Conservation (phyloP, 768 basidiomycete genomes). For the Leccinum longicurvipes region DNA sequence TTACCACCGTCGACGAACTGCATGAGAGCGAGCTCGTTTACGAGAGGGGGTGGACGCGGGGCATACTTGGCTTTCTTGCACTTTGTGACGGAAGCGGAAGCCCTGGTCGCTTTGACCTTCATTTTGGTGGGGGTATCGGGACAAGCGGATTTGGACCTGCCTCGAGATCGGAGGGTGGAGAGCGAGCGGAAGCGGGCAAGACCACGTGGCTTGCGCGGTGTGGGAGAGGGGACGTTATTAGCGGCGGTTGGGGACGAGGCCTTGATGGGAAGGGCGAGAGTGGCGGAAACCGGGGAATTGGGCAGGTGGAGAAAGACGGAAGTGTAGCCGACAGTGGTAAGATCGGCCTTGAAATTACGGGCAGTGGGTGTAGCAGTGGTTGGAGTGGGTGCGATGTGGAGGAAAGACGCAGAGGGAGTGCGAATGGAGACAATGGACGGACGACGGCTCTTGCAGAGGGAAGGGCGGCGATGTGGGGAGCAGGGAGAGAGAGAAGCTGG, state of each 20-base stretch:
- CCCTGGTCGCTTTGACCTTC: slow-evolving; percentile 13
- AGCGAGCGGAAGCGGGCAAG: slow-evolving; percentile 52
- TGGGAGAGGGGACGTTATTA: slow-evolving; percentile 10
- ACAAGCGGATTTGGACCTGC: slow-evolving; percentile 36
- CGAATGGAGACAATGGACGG: slow-evolving; percentile 39
- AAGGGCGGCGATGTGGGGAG: slow-evolving; percentile 37
- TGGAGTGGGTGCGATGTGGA: slow-evolving; percentile 42
- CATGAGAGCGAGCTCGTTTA: slow-evolving; percentile 65
- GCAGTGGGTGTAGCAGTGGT: slow-evolving; percentile 42
- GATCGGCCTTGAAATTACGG: slow-evolving; percentile 49
- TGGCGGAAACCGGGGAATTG: slow-evolving; percentile 39
- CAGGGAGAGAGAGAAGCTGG: slow-evolving; percentile 44
- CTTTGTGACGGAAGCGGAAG: slow-evolving; percentile 38
- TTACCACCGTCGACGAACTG: too few species aligned
- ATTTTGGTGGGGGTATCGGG: slow-evolving; percentile 26
- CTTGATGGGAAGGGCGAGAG: slow-evolving; percentile 9
- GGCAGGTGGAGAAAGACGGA: slow-evolving; percentile 61
- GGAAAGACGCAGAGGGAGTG: slow-evolving; percentile 45
- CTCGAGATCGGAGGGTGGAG: slow-evolving; percentile 41
- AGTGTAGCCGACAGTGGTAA: slow-evolving; percentile 62
- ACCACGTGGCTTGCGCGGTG: slow-evolving; percentile 24
- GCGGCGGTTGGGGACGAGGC: slow-evolving; percentile 1
- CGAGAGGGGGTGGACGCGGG: slow-evolving; percentile 46
- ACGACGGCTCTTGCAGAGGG: slow-evolving; percentile 28
- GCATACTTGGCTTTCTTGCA: slow-evolving; percentile 54